Conservation (phyloP, 1,139 yeast genomes). For the Wickerhamomyces sp. region DNA sequence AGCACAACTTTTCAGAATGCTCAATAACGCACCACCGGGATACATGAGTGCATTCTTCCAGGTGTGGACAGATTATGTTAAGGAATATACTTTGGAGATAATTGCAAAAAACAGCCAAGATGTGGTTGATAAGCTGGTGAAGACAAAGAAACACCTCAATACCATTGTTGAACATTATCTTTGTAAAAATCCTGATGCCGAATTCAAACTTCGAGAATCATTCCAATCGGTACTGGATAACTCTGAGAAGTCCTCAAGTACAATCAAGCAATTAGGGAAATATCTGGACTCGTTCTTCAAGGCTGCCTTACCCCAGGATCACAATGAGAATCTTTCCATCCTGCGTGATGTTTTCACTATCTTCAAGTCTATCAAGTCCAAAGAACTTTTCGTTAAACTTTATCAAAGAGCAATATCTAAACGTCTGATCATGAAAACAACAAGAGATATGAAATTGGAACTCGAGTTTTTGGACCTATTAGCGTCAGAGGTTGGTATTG, state of each 20-base stretch:
- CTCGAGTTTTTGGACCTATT: constrained; percentile 24
- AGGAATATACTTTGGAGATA: constrained; percentile 5
- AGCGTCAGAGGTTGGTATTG: constrained; percentile 29
- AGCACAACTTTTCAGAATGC: constrained; percentile 9
- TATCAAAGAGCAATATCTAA: constrained; percentile 33
- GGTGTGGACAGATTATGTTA: constrained; percentile 13
- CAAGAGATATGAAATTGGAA: constrained; percentile 26
- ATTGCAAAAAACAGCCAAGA: constrained; percentile 5
- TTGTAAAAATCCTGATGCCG: constrained; percentile 10
- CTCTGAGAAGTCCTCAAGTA: constrained; percentile 15
- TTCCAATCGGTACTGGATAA: constrained; percentile 21
- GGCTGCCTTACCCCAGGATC: constrained; percentile 4
- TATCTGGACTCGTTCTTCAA: constrained; percentile 29
- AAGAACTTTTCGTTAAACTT: constrained; percentile 29
- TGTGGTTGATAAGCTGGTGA: constrained; percentile 11
- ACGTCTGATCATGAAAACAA: constrained; percentile 29
- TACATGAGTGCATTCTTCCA: constrained; percentile 1
- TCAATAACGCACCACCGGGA: constrained; percentile 3
- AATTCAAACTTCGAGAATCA: constrained; percentile 16
- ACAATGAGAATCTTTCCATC: constrained; percentile 15
- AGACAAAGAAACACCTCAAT: constrained; percentile 13
- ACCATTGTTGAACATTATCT: constrained; percentile 7
- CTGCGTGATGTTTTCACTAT: constrained; percentile 19
- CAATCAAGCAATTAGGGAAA: constrained; percentile 26
- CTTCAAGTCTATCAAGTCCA: constrained; percentile 29